phyloP scores from a whole-genome alignment of 352 stramenopile genomes.

The Phytophthora niederhauseri region DNA sequence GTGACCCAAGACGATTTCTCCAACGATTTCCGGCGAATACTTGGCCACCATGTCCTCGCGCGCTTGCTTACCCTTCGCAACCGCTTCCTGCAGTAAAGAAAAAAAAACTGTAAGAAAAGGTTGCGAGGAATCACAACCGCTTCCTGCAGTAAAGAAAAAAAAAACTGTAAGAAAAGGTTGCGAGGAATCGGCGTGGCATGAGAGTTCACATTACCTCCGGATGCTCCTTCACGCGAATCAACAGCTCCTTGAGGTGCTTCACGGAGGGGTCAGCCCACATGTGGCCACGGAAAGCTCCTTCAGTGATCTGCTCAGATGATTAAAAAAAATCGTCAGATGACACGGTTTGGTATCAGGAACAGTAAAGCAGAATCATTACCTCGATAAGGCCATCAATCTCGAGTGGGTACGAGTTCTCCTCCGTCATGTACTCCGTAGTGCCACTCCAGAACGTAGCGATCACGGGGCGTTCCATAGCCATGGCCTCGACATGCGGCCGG shows the following conservation, averaged over 20 bases:
- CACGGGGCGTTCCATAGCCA: constrained; percentile 91
- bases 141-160: no score
- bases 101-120: background rate
- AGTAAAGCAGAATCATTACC: constrained; percentile 33
- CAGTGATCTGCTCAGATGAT: constrained; percentile 54
- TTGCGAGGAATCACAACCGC: background rate
- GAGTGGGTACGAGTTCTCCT: constrained; percentile 86
- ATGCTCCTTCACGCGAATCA: constrained; percentile 62
- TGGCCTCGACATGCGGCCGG: constrained; percentile 93
- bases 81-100: constrained; percentile 46
- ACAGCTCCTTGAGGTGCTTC: constrained; percentile 67
- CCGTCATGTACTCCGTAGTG: constrained; percentile 89
- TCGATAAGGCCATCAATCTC: constrained; percentile 80
- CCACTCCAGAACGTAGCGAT: constrained; percentile 95
- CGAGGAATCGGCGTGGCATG: background rate
- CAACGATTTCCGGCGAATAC: constrained; percentile 82
- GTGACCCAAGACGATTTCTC: constrained; percentile 64
- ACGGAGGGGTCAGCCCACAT: constrained; percentile 89
- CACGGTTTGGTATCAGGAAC: background rate
- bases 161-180: background rate
- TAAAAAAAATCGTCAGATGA: constrained; percentile 1
- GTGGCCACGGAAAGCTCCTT: constrained; percentile 81
- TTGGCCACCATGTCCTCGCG: constrained; percentile 84
- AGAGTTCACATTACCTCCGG: constrained; percentile 48
- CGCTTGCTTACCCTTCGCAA: constrained; percentile 69